Evolutionary conservation across 306 rosid genomes (phyloP), one percentile per base, ranked within the genome.

Genomic region (Cicer chorassanicum): DNA sequence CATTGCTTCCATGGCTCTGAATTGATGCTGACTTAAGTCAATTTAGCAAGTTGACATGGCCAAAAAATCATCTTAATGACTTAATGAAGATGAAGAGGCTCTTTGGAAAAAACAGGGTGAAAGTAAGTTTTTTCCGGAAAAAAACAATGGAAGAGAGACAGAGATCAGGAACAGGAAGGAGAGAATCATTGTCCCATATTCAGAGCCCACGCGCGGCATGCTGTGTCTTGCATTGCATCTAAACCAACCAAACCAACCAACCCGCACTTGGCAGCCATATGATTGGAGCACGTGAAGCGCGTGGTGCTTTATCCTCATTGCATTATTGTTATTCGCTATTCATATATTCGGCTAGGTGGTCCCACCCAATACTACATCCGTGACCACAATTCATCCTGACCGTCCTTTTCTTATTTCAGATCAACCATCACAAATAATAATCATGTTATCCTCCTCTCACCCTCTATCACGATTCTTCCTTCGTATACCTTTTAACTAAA

Each of bases 271-370:
- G 51, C 18, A 72, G 39, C 5, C 73, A 50, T 72, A 72, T 76
- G 77, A 80, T 84, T 84, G 82, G 84, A 62, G 71, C 84, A 77
- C 80, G 75, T 80, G 80, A 76, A 77, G 80, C 84, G 84, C 84
- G 84, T 83, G 87, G 21, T 19, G 0, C 84, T 75, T 78, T 76
- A 61, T 80, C 34, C 36, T 49, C 18, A 57, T 21, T 57, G 65
- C 60, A 61, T 59, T 68, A 68, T 57, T 63, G 46, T 29, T 39
- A 46, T 73, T 60, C 19, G 8, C 74, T 49, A 34, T 71, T 70
- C 51, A 14, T 29, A 24, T 67, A 44, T 72, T 77, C 72, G 64
- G 77, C 24, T 42, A 53, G 62, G 64, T 75, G 81, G 84, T 70
- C 86, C 86, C 86, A 54, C 46, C 4, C 29, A 8, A 18, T 55